Base-by-base conservation (phyloP, 768 basidiomycete genomes). In the Pulveroboletus ravenelii region DNA sequence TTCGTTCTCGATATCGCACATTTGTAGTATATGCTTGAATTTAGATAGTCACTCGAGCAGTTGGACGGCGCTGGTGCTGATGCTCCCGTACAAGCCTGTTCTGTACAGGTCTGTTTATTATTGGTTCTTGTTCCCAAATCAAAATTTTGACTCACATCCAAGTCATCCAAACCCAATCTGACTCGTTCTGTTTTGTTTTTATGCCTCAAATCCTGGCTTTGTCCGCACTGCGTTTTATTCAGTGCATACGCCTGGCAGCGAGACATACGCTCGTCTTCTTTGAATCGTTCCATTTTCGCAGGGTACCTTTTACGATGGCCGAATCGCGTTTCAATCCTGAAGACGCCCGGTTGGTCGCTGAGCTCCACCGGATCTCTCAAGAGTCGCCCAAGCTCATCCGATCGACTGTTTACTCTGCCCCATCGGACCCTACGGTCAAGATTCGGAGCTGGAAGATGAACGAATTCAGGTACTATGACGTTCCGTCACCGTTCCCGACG, bases 371-470 rank as follows among this genome's bases (percentile, higher is more conserved):
- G 3, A 61, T 89, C 14, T 78, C 85, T 6, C 71, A 74, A 35
- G 77, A 74, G 45, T 74, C 74, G 0, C 77, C 81, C 3, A 88
- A 85, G 63, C 81, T 92, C 44, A 77, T 91, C 48, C 78, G 75
- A 41, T 81, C 81, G 3, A 74, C 77, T 0, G 59, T 67, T 2
- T 85, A 88, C 61, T 38, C 66, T 1, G 82, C 79, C 0, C 82
- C 87, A 0, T 79, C 78, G 1, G 79, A 80, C 51, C 74, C 80
- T 1, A 56, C 65, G 2, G 74, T 84, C 58, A 61, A 65, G 4
- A 71, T 97, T 29, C 77, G 81, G 3, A 92, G 89, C 70, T 97
- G 95, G 95, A 95, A 93, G 74, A 93, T 98, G 92, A 89, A 91
- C 68, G 96, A 98, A 67, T 91, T 84, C 76, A 92, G 92, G 65